Conservation (phyloP, 257 asterid genomes). For the Phtheirospermum japonicum region DNA sequence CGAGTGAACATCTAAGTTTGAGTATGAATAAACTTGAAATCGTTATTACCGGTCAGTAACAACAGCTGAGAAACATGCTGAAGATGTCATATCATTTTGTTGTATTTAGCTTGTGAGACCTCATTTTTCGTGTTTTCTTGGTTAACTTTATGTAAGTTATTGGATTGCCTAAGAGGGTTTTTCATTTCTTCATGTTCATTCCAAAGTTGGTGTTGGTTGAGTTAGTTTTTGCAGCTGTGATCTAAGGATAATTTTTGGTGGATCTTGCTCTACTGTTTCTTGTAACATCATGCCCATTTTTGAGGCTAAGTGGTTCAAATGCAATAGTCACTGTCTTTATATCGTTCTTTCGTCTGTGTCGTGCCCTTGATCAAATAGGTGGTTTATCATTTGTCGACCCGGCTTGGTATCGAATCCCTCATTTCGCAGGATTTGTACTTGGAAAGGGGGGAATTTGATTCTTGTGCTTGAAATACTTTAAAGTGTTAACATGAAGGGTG, state of each 20-base stretch:
- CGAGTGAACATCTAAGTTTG: conserved; percentile 29
- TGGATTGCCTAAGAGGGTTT: background rate
- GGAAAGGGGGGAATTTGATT: no score
- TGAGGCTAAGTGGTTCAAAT: background rate
- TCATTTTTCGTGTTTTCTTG: conserved; percentile 16
- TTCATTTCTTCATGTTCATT: background rate
- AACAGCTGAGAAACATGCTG: background rate
- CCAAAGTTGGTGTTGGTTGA: no score
- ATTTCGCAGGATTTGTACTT: no score
- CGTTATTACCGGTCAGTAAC: background rate
- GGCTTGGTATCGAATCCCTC: no score
- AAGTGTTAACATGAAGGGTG: no score
- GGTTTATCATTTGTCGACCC: no score
- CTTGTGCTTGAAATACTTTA: no score
- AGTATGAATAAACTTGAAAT: conserved; percentile 15
- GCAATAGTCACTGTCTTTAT: background rate
- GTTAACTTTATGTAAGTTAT: conserved; percentile 9
- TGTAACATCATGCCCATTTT: background rate
- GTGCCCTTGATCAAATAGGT: background rate
- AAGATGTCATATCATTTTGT: background rate
- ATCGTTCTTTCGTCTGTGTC: background rate
- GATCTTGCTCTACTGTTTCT: no score
- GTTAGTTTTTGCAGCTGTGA: no score
- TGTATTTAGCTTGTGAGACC: conserved; percentile 22
- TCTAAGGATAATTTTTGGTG: no score